Evolutionary conservation across 2,329 filamentous ascomycete genomes (phyloP).

Genomic region (Hypocrella siamensis): DNA sequence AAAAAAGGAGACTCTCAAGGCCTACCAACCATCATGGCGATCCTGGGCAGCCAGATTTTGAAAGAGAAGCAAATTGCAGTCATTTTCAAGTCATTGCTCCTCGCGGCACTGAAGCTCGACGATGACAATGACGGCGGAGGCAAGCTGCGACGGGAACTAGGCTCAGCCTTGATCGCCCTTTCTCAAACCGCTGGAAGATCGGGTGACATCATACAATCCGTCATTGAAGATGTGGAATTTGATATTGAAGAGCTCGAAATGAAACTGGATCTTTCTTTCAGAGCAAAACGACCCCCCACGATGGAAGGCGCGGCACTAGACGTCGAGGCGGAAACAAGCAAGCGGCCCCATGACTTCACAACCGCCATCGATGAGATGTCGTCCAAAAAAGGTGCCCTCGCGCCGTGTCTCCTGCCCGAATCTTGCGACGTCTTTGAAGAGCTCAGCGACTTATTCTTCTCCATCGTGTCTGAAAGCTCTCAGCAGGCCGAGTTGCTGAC

Average conservation of each 20-base stretch:
- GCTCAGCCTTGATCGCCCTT: constrained; percentile 49
- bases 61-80: constrained; percentile 48
- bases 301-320: constrained; percentile 29
- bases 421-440: constrained; percentile 39
- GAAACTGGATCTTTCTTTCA: constrained; percentile 55
- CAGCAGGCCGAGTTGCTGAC: constrained; percentile 23
- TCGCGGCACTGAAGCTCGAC: constrained; percentile 41
- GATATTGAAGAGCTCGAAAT: constrained; percentile 64
- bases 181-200: constrained; percentile 42
- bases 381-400: constrained; percentile 19
- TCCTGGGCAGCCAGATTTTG: constrained; percentile 44
- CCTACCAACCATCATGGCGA: constrained; percentile 42
- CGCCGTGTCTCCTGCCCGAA: constrained; percentile 36
- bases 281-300: constrained; percentile 35
- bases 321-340: constrained; percentile 9
- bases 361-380: constrained; percentile 22
- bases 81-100: constrained; percentile 48
- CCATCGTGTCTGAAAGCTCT: constrained; percentile 29
- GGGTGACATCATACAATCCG: constrained; percentile 48
- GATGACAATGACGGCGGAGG: constrained; percentile 37
- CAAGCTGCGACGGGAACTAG: constrained; percentile 45
- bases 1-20: constrained; percentile 43
- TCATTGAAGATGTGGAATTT: constrained; percentile 50
- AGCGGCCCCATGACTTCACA: constrained; percentile 21
- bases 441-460: constrained; percentile 42